Evolutionary conservation across 805 yeast species (phyloP).

Genomic region (Jamesozyma lodderae): DNA sequence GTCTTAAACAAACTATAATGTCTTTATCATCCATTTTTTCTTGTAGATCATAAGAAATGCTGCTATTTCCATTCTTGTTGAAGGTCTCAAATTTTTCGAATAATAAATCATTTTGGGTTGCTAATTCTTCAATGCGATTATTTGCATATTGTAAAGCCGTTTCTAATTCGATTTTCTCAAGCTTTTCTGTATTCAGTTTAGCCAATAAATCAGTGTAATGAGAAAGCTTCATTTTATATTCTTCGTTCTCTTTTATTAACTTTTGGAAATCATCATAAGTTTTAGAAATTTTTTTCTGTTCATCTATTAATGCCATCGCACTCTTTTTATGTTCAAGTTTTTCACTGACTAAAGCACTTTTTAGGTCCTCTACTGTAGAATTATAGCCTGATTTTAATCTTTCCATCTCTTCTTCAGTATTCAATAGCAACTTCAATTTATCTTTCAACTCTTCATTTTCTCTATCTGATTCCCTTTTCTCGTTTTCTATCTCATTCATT

Average conservation of each 20-base stretch:
- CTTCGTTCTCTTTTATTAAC: too few relatives aligned
- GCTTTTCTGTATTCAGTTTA: too few relatives aligned
- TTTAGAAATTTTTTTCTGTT: too few relatives aligned
- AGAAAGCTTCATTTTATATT: too few relatives aligned
- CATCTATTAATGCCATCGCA: too few relatives aligned
- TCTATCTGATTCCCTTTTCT: neutral
- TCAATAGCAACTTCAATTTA: neutral
- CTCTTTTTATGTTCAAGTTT: too few relatives aligned
- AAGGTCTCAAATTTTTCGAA: slow-evolving; percentile 31
- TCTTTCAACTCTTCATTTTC: neutral
- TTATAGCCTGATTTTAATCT: neutral
- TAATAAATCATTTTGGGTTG: slow-evolving; percentile 58
- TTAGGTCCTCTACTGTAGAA: neutral
- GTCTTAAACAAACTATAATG: slow-evolving; percentile 8
- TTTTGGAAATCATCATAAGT: too few relatives aligned
- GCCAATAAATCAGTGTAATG: too few relatives aligned
- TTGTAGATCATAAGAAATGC: neutral
- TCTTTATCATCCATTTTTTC: neutral
- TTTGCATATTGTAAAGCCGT: neutral
- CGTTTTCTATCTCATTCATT: neutral
- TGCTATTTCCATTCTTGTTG: neutral
- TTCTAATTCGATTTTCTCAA: neutral
- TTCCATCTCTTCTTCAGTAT: neutral
- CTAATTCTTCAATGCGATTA: slow-evolving; percentile 43
- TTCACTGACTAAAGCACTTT: neutral